Evolutionary conservation across 2,329 filamentous ascomycete genomes (phyloP).

Genomic region (Aspergillus awamori): DNA sequence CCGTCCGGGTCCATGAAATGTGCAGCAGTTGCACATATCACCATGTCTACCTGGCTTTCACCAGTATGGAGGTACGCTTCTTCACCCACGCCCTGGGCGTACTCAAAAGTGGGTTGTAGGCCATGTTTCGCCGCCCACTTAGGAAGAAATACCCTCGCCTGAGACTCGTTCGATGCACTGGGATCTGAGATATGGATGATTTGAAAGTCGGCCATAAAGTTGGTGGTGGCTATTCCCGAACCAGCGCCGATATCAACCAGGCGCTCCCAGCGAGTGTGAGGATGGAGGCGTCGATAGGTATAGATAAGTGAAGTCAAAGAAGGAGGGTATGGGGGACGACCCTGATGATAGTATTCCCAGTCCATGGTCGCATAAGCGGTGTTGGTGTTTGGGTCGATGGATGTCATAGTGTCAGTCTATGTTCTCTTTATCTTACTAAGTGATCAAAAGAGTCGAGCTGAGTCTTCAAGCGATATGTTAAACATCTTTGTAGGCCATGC

Average conservation of each 20-base stretch:
- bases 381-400: not conserved
- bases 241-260: not conserved
- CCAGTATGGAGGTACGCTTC: not conserved
- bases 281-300: not conserved
- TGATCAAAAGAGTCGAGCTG: too few relatives aligned
- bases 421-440: too few relatives aligned
- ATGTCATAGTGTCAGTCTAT: not conserved
- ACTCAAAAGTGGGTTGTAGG: not conserved
- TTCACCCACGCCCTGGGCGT: not conserved
- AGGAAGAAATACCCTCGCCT: not conserved
- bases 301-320: not conserved
- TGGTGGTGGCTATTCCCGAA: not conserved
- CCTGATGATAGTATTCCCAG: not conserved
- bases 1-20: not conserved
- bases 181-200: not conserved
- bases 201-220: not conserved
- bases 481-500: too few relatives aligned
- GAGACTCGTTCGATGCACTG: not conserved
- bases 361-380: not conserved
- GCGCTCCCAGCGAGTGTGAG: not conserved
- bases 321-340: not conserved
- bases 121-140: not conserved
- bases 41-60: not conserved
- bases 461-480: too few relatives aligned
- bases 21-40: not conserved